These are phyloP conservation scores for Diatrype stigma DNA, from an alignment of 2,329 filamentous ascomycete species.

Conservation along the genomic window DNA sequence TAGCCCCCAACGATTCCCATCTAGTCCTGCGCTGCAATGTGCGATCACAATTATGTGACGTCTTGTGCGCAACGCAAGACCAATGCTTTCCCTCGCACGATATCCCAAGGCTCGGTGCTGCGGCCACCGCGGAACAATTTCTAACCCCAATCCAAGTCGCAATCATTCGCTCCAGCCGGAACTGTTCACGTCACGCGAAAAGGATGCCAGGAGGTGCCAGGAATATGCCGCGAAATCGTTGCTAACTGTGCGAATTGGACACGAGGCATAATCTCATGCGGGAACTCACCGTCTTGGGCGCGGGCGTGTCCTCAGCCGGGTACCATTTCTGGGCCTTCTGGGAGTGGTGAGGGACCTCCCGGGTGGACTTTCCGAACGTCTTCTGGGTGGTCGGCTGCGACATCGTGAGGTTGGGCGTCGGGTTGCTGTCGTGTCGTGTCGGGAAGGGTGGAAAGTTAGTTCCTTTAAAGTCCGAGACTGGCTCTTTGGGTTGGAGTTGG, in stretches of 20 bases:
- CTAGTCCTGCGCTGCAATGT: not conserved
- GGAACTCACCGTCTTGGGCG: conserved; percentile 84
- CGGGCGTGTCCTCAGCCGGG: conserved; percentile 84
- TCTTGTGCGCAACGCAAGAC: not conserved
- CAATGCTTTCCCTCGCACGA: too few species aligned
- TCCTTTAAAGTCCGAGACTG: conserved; percentile 18
- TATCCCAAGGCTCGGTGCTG: too few species aligned
- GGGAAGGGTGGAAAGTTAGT: conserved; percentile 19
- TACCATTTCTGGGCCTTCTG: conserved; percentile 99
- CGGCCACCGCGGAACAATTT: too few species aligned
- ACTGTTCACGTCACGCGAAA: too few species aligned
- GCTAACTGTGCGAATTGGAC: too few species aligned
- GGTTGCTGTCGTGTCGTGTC: conserved; percentile 20
- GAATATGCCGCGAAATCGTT: too few species aligned
- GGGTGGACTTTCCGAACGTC: conserved; percentile 96
- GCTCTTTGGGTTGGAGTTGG: conserved; percentile 20
- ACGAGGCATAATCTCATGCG: too few species aligned
- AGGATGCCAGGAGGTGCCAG: too few species aligned
- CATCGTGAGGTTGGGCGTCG: conserved; percentile 58
- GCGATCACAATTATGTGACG: not conserved
- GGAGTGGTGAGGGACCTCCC: conserved; percentile 78
- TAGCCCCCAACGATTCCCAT: not conserved
- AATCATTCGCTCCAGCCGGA: too few species aligned
- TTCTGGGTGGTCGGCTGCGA: conserved; percentile 69
- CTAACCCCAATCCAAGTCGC: too few species aligned